These are phyloP conservation scores for Leccinum longicurvipes DNA, from an alignment of 768 basidiomycete species.

Conservation along the genomic window DNA sequence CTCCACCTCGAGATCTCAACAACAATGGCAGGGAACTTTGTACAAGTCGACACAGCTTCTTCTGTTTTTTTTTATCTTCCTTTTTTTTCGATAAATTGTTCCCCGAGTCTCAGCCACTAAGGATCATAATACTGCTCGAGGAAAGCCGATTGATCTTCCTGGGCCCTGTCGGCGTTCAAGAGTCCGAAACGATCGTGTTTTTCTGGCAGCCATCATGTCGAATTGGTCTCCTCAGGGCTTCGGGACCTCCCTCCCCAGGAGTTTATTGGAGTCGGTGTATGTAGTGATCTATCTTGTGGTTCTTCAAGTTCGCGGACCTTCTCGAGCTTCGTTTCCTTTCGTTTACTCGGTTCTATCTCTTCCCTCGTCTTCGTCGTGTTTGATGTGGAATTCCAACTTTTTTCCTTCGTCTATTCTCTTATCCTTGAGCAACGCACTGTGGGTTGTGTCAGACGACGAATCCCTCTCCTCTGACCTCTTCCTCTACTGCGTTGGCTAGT, in stretches of 20 bases:
- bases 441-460: not conserved
- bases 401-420: not conserved
- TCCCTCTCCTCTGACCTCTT: not conserved
- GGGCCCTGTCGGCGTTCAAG: not conserved
- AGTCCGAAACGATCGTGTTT: not conserved
- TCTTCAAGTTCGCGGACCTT: not conserved
- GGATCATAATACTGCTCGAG: not conserved
- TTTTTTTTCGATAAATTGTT: not conserved
- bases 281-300: not conserved
- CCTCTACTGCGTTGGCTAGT: not conserved
- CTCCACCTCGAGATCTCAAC: slow-evolving; percentile 1
- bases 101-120: not conserved
- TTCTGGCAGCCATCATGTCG: not conserved
- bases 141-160: not conserved
- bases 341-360: not conserved
- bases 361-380: not conserved
- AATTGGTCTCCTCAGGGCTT: not conserved
- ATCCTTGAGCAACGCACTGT: slow-evolving; percentile 9
- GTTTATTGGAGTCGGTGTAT: not conserved
- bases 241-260: too few species aligned
- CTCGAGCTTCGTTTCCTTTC: not conserved
- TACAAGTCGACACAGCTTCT: not conserved
- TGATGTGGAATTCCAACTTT: not conserved
- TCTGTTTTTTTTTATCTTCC: not conserved
- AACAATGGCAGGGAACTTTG: not conserved